Percentiles rank a stretch among this genome's conserved stretches.
phyloP scores from a whole-genome alignment of 1,139 yeast genomes.

The Scheffersomyces illinoinensis region DNA sequence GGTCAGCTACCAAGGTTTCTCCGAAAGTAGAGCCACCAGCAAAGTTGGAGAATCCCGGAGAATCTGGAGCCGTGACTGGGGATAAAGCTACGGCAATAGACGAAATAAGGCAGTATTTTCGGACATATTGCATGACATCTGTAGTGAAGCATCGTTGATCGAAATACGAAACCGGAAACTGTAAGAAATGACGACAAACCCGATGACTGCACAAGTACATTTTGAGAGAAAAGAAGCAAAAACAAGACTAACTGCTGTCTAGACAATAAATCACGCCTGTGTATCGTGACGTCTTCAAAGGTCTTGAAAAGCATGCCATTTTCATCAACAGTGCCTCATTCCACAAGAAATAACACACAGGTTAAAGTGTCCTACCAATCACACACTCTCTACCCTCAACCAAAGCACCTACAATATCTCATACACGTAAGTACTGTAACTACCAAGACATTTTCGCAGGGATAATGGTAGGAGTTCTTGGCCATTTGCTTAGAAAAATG shows the following conservation, averaged over 20 bases:
- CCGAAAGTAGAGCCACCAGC: conserved; percentile 1
- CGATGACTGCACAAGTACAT: not conserved
- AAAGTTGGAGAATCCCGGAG: not conserved
- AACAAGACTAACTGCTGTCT: not conserved
- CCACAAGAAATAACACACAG: not conserved
- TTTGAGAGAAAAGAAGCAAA: not conserved
- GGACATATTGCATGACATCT: not conserved
- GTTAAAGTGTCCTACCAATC: too few relatives aligned
- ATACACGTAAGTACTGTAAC: not conserved
- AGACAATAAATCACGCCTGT: not conserved
- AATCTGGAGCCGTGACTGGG: not conserved
- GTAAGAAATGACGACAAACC: not conserved
- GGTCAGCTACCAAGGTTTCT: conserved; percentile 8
- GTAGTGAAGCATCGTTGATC: not conserved
- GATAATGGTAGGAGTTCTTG: not conserved
- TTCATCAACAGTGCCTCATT: not conserved
- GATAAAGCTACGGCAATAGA: not conserved
- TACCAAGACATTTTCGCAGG: not conserved
- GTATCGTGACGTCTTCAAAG: not conserved
- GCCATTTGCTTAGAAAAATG: not conserved
- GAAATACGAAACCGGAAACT: not conserved
- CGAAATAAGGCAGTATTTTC: not conserved
- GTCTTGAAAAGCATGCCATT: not conserved
- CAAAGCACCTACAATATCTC: too few relatives aligned
- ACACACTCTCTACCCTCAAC: too few relatives aligned